Evolutionary conservation across 2,329 filamentous ascomycete species (phyloP), one percentile per base, ranked within the genome.

Genomic region (Stachybotrys echinatus): DNA sequence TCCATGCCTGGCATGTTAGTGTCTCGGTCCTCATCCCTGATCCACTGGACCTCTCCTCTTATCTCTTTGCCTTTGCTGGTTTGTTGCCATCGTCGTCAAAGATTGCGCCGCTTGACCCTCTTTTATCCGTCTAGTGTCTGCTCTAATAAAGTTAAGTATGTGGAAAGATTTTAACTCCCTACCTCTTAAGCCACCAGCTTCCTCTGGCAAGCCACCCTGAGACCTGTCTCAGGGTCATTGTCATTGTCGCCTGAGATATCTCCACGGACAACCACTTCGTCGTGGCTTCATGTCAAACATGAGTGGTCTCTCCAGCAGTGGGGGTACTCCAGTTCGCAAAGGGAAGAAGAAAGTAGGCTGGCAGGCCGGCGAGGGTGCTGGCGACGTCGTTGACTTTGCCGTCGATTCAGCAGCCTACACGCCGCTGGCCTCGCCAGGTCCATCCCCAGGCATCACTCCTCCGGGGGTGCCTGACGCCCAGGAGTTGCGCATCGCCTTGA

Each of bases 291-390:
- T 58, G 55, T 54, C 57, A 47, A 62, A 57, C 51, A 63, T 61
- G 51, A 65, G 57, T 51, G 57, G 53, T 47, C 56, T 55, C 21
- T 55, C 58, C 18, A 65, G 58, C 44, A 61, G 61, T 55, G 56
- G 60, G 50, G 56, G 59, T 49, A 65, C 64, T 31, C 64, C 67
- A 21, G 51, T 55, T 47, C 64, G 60, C 46, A 71, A 59, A 54
- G 65, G 68, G 47, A 73, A 73, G 64, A 73, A 73, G 62, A 62
- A 64, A 42, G 70, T 73, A 14, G 69, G 63, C 46, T 73, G 66
- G 51, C 65, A 66, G 27, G 27, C 27, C 27, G 27, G 27, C 14
- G 27, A 34, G 10, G 27, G 10, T 14, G 52, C 48, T n/a, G 52
- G 48, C 42, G 51, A 40, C 47, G 52, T 48, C 31, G 42, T 50